Evolutionary conservation across 441 rosid species (phyloP).

Genomic region (California macrophylla): DNA sequence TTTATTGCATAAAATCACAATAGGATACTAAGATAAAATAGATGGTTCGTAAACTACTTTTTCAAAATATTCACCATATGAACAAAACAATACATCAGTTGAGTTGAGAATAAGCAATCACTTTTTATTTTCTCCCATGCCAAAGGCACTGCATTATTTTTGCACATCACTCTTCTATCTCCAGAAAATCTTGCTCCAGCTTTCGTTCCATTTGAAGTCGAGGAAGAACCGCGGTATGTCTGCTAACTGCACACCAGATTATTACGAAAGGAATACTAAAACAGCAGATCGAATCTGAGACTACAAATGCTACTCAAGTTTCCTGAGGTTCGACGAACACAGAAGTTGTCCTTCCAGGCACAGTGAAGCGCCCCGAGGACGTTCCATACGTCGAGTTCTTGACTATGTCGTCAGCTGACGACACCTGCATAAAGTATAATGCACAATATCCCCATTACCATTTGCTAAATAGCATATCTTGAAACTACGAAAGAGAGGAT

Average conservation of each 20-base stretch:
- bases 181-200: not conserved
- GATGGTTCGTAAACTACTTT: too few species aligned
- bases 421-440: constrained; percentile 30
- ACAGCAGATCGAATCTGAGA: not conserved
- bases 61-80: not conserved
- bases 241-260: not conserved
- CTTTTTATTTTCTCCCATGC: not conserved
- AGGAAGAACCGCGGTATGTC: not conserved
- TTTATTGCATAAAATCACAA: too few species aligned
- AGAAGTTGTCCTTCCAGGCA: constrained; percentile 55
- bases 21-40: too few species aligned
- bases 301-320: constrained; percentile 17
- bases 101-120: not conserved
- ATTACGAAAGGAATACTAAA: not conserved
- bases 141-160: not conserved
- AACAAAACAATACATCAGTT: not conserved
- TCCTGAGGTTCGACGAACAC: constrained; percentile 58
- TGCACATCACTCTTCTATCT: not conserved
- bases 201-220: not conserved
- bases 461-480: not conserved
- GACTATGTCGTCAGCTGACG: constrained; percentile 50
- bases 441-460: not conserved
- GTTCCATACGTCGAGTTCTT: constrained; percentile 54
- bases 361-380: constrained; percentile 43
- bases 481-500: not conserved